Base-by-base conservation (phyloP, 1,284 basidiomycete species). In the Fistulinella cinereoalba region DNA sequence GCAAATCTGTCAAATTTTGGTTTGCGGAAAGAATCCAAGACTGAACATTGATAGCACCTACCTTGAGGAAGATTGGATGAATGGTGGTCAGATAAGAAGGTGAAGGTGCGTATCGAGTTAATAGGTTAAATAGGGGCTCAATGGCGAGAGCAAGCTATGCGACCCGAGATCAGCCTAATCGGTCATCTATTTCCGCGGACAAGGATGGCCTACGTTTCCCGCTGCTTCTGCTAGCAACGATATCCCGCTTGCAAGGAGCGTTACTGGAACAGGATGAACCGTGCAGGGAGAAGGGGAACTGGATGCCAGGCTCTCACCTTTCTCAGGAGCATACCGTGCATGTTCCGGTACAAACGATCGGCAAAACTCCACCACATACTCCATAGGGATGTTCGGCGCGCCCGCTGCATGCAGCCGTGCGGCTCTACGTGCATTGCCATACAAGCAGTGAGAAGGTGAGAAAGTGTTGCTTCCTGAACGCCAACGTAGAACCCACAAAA, bases 81-180 rank as follows among this genome's bases (percentile, higher is more conserved):
- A 90, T 68, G 1, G 81, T 73, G 0, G 88, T 90, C 24, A 92
- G 74, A 60, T 80, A 73, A 3, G 77, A 75, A 0, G 68, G 66
- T 21, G 74, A 69, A 12, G 77, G 77, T 0, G 81, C 71, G 54
- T 83, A 88, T 53, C 83, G 76, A 6, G 68, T 70, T 31, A 88
- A 61, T 33, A 92, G 75, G 52, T 74, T 62, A 43, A 70, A 69
- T 5, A 92, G 68, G 1, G 85, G 80, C 31, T 66, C 60, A 34
- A 92, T 68, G 0, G 83, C 77, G 34, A 72, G 65, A 45, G 75
- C 70, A 6, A 65, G 64, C 79, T 78, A 38, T 29, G 27, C 37
- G 32, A 16, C 19, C 53, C 41, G 16, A 50, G 15, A 41, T 65
- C 47, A 52, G 13, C n/a, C 40, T 10, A 12, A 19, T 4, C 37